Evolutionary conservation across 2,329 filamentous ascomycete species (phyloP), one percentile per base, ranked within the genome.

Genomic region (Clarireedia monteithiana): DNA sequence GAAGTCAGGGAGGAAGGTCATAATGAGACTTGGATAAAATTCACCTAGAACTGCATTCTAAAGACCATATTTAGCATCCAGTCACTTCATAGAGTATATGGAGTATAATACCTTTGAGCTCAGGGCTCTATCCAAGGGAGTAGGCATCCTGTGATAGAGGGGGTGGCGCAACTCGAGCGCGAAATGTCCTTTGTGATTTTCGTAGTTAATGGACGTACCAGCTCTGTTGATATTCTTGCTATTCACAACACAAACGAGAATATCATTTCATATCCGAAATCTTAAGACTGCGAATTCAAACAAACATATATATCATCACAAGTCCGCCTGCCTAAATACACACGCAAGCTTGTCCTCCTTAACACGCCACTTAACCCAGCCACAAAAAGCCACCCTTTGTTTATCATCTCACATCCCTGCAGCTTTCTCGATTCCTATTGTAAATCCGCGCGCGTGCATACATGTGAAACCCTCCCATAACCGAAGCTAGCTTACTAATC

Each of bases 21-120:
- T 39, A 7, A 38, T 3, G 1, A 12, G 39, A 12, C 9, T 5
- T 20, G 20, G 38, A 15, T 12, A 17, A 40, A 10, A 26, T 57
- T 55, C 78, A 89, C 86, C 85, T 57, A 90, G 73, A 55, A 90
- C 79, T 58, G 86, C 75, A 65, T 86, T 88, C 85, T 89, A 66
- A 9, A 9, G 50, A 6, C 30, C 15, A 39, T 34, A 40, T 30
- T 59, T 23, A 63, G 59, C 48, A 44, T 14, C 42, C 27, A 10
- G 23, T n/a, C 2, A 14, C 17, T 36, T 48, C 2, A 14, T 6
- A 27, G 30, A 45, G 14, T 15, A 26, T 40, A 24, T 50, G 34
- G 20, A 40, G 15, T 36, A 23, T 69, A 72, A 56, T 73, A 87
- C 86, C 75, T 85, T 86, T 54, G 86, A 89, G 64, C 79, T 84